Base-by-base conservation (phyloP, 1,284 basidiomycete species). In the Phylloporus sp. region DNA sequence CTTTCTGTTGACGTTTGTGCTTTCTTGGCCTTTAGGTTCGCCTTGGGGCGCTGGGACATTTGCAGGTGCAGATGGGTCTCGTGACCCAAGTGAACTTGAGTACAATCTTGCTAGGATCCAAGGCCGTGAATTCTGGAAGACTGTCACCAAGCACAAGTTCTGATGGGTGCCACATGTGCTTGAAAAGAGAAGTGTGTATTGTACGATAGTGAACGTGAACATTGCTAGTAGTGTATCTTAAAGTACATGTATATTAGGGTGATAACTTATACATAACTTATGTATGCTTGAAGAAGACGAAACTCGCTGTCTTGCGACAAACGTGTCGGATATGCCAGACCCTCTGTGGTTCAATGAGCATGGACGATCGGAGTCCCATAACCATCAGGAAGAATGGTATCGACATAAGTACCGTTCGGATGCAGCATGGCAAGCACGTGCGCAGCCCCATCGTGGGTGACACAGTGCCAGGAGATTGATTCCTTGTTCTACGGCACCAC, bases 41-140 rank as follows among this genome's bases (percentile, higher is more conserved):
- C 80, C 81, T 58, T 85, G 79, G 83, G 85, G 84, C 49, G 85
- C 85, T n/a, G 85, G 84, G 25, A 85, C 84, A 57, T 80, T 86
- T 72, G 84, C 86, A 32, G 81, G 76, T 62, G 70, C 75, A n/a
- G 82, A 85, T 68, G 88, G 88, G 27, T 78, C 78, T 61, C 82
- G 85, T 65, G 77, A 81, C 70, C 84, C 88, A 14, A 78, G 78
- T 56, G 73, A 73, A 29, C 81, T 82, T 66, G 88, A 90, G 73
- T 78, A 84, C 60, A 76, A 80, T 37, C 70, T 89, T 45, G 88
- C 87, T 37, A 70, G 69, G 20, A 76, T 80, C 69, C 88, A 88
- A 70, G 88, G 83, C 27, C 70, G 72, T 59, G 64, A 63, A 23
- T 83, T 84, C 68, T 83, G 79, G 71, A 70, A 58, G 4, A 11